A percentile compares a stretch with the other conserved stretches of the same genome.
phyloP scores from a whole-genome alignment of 2,329 filamentous ascomycete genomes.

The Clathrospora elynae region DNA sequence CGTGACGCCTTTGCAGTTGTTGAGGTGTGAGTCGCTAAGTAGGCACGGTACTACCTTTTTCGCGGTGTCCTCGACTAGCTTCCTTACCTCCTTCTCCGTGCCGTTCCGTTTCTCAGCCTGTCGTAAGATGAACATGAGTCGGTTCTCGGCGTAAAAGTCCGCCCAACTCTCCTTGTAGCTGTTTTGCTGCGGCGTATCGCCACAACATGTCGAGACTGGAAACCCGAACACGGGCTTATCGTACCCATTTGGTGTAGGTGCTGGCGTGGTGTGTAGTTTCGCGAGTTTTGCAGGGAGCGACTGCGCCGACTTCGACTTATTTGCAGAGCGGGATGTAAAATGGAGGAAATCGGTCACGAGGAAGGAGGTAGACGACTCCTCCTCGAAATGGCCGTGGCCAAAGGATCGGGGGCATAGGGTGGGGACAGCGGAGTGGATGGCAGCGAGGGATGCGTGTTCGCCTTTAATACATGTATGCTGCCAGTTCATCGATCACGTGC shows the following conservation, averaged over 20 bases:
- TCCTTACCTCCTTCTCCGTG: slow-evolving; percentile 63
- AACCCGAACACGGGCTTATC: slow-evolving; percentile 76
- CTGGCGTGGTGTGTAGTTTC: slow-evolving; percentile 75
- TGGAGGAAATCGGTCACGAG: slow-evolving; percentile 81
- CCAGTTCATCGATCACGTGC: slow-evolving; percentile 13
- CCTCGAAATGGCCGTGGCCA: slow-evolving; percentile 67
- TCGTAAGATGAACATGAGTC: slow-evolving; percentile 68
- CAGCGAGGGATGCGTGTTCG: slow-evolving; percentile 82
- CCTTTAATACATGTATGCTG: slow-evolving; percentile 58
- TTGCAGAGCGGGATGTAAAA: slow-evolving; percentile 41
- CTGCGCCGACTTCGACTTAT: slow-evolving; percentile 35
- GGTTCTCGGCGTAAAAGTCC: slow-evolving; percentile 80
- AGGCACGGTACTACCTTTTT: slow-evolving; percentile 72
- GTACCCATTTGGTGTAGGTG: slow-evolving; percentile 66
- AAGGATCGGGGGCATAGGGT: slow-evolving; percentile 76
- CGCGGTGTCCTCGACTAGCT: slow-evolving; percentile 68
- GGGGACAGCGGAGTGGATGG: slow-evolving; percentile 73
- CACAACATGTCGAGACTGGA: slow-evolving; percentile 82
- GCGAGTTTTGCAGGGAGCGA: slow-evolving; percentile 78
- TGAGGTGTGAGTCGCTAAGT: slow-evolving; percentile 70
- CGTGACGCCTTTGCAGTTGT: slow-evolving; percentile 62
- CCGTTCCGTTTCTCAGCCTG: slow-evolving; percentile 67
- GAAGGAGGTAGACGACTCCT: slow-evolving; percentile 56
- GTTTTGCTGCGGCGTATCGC: slow-evolving; percentile 82
- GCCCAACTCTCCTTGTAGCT: slow-evolving; percentile 74